Percentiles rank a stretch among this genome's conserved stretches.
Conservation (phyloP, 306 rosid species). For the Acmispon strigosus region DNA sequence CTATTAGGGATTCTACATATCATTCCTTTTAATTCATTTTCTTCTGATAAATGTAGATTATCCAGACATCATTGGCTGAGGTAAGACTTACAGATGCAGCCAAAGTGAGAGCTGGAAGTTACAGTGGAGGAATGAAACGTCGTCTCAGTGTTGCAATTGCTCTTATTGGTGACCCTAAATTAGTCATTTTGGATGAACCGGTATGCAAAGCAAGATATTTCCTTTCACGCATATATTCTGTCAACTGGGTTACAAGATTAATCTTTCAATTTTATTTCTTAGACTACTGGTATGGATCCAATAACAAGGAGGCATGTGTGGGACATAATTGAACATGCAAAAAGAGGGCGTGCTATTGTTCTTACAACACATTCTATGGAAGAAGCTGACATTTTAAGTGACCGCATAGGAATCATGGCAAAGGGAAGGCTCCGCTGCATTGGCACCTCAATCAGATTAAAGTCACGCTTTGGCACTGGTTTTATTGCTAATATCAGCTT, state of each 20-base stretch:
- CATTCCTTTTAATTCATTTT: conserved; percentile 12
- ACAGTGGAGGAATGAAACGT: conserved; percentile 95
- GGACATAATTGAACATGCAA: conserved; percentile 82
- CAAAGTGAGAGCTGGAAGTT: conserved; percentile 70
- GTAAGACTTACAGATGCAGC: conserved; percentile 75
- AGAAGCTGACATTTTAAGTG: conserved; percentile 89
- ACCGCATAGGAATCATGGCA: conserved; percentile 91
- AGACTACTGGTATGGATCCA: conserved; percentile 98
- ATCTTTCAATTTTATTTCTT: conserved; percentile 6
- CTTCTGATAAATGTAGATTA: conserved; percentile 39
- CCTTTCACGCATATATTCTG: not conserved
- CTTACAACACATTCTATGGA: conserved; percentile 97
- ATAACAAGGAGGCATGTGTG: conserved; percentile 92
- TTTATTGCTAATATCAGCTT: conserved; percentile 66
- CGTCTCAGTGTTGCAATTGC: conserved; percentile 91
- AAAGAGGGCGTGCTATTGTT: conserved; percentile 74
- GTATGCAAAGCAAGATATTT: conserved; percentile 32
- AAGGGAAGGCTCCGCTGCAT: conserved; percentile 87
- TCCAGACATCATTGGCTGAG: conserved; percentile 55
- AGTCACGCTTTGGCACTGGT: conserved; percentile 81
- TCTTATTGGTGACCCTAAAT: conserved; percentile 80
- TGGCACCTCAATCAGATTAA: conserved; percentile 81
- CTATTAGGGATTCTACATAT: not conserved
- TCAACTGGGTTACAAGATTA: conserved; percentile 19
- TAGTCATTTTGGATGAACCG: conserved; percentile 84